A percentile compares a stretch with the other conserved stretches of the same genome.
phyloP scores from a whole-genome alignment of 2,329 filamentous ascomycete species.

The Leptographium wingfieldii region DNA sequence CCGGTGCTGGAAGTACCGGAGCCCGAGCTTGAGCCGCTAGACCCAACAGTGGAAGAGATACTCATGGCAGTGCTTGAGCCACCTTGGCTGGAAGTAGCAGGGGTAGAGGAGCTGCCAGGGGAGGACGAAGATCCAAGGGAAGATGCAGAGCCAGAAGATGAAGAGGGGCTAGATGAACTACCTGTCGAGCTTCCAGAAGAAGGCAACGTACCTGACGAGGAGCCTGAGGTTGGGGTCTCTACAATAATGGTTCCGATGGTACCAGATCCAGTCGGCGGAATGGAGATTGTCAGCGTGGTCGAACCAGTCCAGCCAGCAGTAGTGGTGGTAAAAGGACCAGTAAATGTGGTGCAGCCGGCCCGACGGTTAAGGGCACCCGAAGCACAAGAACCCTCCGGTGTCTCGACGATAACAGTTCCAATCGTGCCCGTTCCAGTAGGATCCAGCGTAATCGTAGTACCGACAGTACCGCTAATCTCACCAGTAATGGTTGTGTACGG shows the following conservation, averaged over 20 bases:
- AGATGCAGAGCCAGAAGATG: neutral
- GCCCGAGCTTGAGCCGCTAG: neutral
- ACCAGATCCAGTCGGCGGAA: neutral
- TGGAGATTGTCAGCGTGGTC: neutral
- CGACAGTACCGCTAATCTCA: constrained; percentile 7
- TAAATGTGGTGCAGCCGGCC: constrained; percentile 1
- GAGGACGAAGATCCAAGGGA: neutral
- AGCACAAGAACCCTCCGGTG: neutral
- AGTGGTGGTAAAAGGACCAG: constrained; percentile 10
- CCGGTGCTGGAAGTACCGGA: neutral
- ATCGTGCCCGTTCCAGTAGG: constrained; percentile 5
- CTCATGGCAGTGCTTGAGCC: neutral
- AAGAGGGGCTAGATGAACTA: neutral
- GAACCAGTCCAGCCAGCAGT: neutral
- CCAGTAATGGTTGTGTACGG: constrained; percentile 12
- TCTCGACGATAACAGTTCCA: constrained; percentile 2
- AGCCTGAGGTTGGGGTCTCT: neutral
- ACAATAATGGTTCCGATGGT: constrained; percentile 1
- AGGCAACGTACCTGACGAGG: neutral
- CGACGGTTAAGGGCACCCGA: too few relatives aligned
- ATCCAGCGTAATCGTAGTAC: constrained; percentile 8
- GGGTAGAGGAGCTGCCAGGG: neutral
- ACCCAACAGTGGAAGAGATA: neutral
- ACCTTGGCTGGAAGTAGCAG: neutral
- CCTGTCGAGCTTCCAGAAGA: neutral